Evolutionary conservation across 352 stramenopile species (phyloP).

Genomic region (Pelagophyceae sp.): DNA sequence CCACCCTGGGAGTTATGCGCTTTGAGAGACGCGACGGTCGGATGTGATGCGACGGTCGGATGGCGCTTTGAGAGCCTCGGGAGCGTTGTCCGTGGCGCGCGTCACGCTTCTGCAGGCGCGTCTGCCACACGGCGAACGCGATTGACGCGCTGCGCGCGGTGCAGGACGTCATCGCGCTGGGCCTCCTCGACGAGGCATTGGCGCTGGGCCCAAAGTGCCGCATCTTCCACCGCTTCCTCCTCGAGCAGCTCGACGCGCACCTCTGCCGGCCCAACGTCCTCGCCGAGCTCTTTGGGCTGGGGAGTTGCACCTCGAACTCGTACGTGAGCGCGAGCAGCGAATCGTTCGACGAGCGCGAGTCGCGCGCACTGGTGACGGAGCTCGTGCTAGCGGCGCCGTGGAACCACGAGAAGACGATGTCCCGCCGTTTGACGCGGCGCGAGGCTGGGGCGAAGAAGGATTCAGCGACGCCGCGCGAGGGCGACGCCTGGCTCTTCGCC

Average conservation of each 20-base stretch:
- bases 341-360: neutral
- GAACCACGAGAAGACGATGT: neutral
- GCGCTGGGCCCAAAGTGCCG: neutral
- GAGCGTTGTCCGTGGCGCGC: no score
- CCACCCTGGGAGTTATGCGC: no score
- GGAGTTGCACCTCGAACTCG: neutral
- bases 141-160: slow-evolving; percentile 45
- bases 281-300: neutral
- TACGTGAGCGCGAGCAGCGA: neutral
- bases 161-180: slow-evolving; percentile 52
- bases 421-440: no score
- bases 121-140: slow-evolving; percentile 52
- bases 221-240: slow-evolving; percentile 54
- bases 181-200: slow-evolving; percentile 51
- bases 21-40: no score
- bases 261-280: neutral
- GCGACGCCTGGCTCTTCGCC: slow-evolving; percentile 36
- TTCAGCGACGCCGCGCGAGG: no score
- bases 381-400: neutral
- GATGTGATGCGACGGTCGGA: no score
- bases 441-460: neutral
- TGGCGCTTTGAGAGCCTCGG: no score
- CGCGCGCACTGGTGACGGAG: neutral
- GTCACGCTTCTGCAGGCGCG: no score
- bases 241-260: slow-evolving; percentile 47